phyloP scores from a whole-genome alignment of 2,329 filamentous ascomycete genomes.

The Fusarium acutatum region DNA sequence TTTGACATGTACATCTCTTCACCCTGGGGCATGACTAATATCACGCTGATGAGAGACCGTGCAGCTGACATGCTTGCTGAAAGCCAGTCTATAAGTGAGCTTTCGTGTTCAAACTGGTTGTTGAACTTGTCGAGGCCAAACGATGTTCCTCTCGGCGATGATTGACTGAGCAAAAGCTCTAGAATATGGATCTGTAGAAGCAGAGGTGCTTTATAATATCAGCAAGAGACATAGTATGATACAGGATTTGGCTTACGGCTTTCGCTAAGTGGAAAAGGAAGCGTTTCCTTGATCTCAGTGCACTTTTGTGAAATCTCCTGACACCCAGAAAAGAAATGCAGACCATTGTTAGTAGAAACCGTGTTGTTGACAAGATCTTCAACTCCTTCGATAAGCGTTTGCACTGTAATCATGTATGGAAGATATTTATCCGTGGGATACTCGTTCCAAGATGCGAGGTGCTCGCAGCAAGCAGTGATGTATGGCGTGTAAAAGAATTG shows the following conservation, averaged over 20 bases:
- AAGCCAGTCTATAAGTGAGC: slow-evolving; percentile 33
- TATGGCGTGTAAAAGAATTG: slow-evolving; percentile 36
- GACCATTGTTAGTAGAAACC: neutral
- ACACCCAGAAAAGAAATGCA: slow-evolving; percentile 8
- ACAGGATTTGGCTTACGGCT: slow-evolving; percentile 34
- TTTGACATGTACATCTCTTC: slow-evolving; percentile 43
- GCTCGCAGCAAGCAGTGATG: slow-evolving; percentile 37
- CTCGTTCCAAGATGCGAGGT: slow-evolving; percentile 21
- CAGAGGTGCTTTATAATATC: slow-evolving; percentile 25
- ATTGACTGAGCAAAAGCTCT: slow-evolving; percentile 43
- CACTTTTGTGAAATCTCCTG: slow-evolving; percentile 15
- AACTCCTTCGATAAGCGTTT: slow-evolving; percentile 38
- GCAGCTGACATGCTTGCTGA: slow-evolving; percentile 43
- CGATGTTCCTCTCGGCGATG: slow-evolving; percentile 31
- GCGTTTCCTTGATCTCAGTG: slow-evolving; percentile 23
- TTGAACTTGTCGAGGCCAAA: slow-evolving; percentile 41
- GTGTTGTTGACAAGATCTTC: slow-evolving; percentile 32
- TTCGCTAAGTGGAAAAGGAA: slow-evolving; percentile 41
- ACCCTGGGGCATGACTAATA: slow-evolving; percentile 35
- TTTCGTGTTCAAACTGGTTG: slow-evolving; percentile 14
- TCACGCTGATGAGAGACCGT: slow-evolving; percentile 35
- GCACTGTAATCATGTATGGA: slow-evolving; percentile 36
- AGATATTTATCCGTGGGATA: slow-evolving; percentile 39
- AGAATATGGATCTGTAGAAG: slow-evolving; percentile 42
- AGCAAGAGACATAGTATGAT: rapidly evolving